Evolutionary conservation across 1,284 basidiomycete genomes (phyloP), one percentile per base, ranked within the genome.

Genomic region (Ustilago nuda): DNA sequence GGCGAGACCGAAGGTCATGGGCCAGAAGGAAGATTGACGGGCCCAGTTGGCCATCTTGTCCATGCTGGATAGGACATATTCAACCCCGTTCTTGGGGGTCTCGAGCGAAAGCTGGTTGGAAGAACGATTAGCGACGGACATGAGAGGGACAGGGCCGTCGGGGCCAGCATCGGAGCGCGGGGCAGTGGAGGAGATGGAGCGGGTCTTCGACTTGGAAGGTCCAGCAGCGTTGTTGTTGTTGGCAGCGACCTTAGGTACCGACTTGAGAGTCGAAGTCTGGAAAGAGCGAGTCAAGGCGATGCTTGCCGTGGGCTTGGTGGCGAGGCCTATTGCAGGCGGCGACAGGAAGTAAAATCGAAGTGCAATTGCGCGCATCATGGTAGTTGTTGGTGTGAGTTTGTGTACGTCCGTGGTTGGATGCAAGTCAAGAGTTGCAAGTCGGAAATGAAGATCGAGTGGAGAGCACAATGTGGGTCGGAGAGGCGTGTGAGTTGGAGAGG

Each of bases 1-100:
- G 4, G 97, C 96, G 62, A 99, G 91, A 87, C 94, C 94, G 72
- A 94, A 98, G 54, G 95, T 98, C 95, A 99, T 97, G 50, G 97
- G 97, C 97, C 97, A 99, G 91, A 98, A 96, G 36, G 94, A 97
- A 65, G 96, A 92, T 88, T 98, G 95, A 67, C 96, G 89, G 15
- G 92, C 95, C 96, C 96, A 99, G 87, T 99, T 99, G 82, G 92
- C 93, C 50, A 99, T 90, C 88, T 98, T 98, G 89, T 99, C 96
- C 68, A 98, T 88, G 0, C 95, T 96, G 1, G 95, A 94, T 50
- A 99, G 89, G 0, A 98, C 95, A 89, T 98, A 99, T 87, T 99
- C 96, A 82, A 92, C 94, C 86, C 91, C 92, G 87, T 96, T 98
- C 85, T 90, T 89, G 19, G 95, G 95, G 23, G 91, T 92, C 88